phyloP scores from a whole-genome alignment of 169 alveolate species.

The Eimeria praecox region DNA sequence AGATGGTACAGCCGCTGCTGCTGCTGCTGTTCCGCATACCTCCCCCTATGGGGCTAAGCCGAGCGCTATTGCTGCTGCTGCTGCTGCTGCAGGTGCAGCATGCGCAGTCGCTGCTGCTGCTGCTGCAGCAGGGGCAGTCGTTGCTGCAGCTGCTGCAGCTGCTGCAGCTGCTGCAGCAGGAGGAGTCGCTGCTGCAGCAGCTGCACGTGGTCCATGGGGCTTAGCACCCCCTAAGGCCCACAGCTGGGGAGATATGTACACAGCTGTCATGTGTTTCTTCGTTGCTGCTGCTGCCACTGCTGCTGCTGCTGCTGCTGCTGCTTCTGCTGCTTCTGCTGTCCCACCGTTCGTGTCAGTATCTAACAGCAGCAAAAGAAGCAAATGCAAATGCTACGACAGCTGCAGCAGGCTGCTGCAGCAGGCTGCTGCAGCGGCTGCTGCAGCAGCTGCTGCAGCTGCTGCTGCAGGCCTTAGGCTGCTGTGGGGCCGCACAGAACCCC shows the following conservation, averaged over 20 bases:
- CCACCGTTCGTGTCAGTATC: too few relatives aligned
- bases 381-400: background rate
- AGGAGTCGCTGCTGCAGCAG: background rate
- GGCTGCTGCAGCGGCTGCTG: background rate
- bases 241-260: background rate
- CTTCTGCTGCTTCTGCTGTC: too few relatives aligned
- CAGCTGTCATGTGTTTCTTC: background rate
- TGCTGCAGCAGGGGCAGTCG: background rate
- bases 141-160: background rate
- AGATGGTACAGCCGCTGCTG: too few relatives aligned
- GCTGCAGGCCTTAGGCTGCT: background rate
- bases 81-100: too few relatives aligned
- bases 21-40: too few relatives aligned
- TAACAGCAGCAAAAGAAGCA: background rate
- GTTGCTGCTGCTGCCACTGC: background rate
- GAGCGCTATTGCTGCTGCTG: too few relatives aligned
- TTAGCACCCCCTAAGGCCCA: background rate
- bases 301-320: too few relatives aligned
- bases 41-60: too few relatives aligned
- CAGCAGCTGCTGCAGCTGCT: background rate
- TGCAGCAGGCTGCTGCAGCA: background rate
- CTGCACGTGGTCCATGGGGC: background rate
- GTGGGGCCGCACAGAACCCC: slow-evolving; percentile 61
- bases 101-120: background rate
- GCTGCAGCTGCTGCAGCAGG: background rate